phyloP scores from a whole-genome alignment of 2,329 filamentous ascomycete genomes.

The Fusarium annulatum region DNA sequence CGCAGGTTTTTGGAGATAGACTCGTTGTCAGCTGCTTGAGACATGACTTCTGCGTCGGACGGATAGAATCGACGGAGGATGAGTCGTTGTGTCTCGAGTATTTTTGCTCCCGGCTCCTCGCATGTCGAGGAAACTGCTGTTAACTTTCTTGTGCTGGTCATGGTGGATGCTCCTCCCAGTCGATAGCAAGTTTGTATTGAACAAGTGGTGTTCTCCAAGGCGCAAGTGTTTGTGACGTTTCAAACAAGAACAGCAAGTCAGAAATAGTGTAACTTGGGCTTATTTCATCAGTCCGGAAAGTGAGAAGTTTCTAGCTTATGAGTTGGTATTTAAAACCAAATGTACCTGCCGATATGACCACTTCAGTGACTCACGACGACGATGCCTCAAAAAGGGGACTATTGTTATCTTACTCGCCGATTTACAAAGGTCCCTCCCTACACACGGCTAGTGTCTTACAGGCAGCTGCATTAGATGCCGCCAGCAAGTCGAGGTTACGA shows the following conservation, averaged over 20 bases:
- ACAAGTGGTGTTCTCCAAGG: not conserved
- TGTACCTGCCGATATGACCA: not conserved
- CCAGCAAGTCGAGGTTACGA: not conserved
- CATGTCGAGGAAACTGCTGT: slow-evolving; percentile 41
- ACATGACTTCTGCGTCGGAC: slow-evolving; percentile 53
- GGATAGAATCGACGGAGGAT: slow-evolving; percentile 55
- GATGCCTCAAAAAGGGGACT: not conserved
- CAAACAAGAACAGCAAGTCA: not conserved
- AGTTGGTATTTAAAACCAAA: not conserved
- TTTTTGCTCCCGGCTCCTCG: slow-evolving; percentile 44
- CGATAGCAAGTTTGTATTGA: not conserved
- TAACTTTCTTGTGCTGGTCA: slow-evolving; percentile 32
- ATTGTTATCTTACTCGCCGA: not conserved
- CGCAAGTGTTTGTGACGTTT: not conserved
- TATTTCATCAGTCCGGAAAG: not conserved
- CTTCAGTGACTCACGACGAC: slow-evolving; percentile 13
- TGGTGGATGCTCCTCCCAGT: not conserved
- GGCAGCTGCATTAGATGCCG: not conserved
- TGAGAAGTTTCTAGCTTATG: not conserved
- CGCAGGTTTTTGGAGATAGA: slow-evolving; percentile 55
- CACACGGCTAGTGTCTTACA: slow-evolving; percentile 12
- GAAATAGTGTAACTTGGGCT: not conserved
- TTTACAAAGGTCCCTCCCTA: slow-evolving; percentile 25
- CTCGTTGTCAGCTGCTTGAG: slow-evolving; percentile 52
- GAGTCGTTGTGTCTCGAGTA: slow-evolving; percentile 49